These are phyloP conservation scores for Volvariella volvacea DNA, from an alignment of 1,284 basidiomycete genomes.

Conservation along the genomic window DNA sequence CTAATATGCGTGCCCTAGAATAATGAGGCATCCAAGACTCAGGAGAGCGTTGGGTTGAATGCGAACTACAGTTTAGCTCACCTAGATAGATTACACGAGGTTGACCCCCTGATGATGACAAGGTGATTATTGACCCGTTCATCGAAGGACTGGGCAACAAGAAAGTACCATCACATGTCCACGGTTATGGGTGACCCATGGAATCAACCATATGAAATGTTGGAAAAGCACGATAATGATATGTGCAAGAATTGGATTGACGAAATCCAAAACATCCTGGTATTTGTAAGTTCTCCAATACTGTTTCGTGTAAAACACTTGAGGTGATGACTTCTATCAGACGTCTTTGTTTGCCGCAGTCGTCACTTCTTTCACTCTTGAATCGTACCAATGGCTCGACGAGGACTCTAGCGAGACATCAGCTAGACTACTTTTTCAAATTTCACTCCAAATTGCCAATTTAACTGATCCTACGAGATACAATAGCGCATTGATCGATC, in stretches of 20 bases:
- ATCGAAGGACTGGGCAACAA: too few species aligned
- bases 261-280: constrained; percentile 13
- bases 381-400: constrained; percentile 14
- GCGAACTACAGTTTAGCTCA: too few species aligned
- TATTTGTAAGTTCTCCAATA: constrained; percentile 11
- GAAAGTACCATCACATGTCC: too few species aligned
- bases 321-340: constrained; percentile 4
- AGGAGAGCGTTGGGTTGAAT: too few species aligned
- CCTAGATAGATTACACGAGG: too few species aligned
- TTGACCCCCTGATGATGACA: too few species aligned
- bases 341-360: constrained; percentile 17
- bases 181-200: too few species aligned
- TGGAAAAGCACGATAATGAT: constrained; percentile 8
- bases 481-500: background rate
- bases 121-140: too few species aligned
- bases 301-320: background rate
- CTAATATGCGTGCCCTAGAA: too few species aligned
- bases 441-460: constrained; percentile 7
- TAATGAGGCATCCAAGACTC: too few species aligned
- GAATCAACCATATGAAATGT: too few species aligned
- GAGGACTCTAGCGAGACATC: constrained; percentile 6
- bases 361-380: constrained; percentile 14
- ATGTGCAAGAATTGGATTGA: constrained; percentile 13
- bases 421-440: constrained; percentile 8
- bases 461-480: background rate